phyloP scores from a whole-genome alignment of 495 filamentous ascomycete genomes.

The Hypoxylon trugodes region DNA sequence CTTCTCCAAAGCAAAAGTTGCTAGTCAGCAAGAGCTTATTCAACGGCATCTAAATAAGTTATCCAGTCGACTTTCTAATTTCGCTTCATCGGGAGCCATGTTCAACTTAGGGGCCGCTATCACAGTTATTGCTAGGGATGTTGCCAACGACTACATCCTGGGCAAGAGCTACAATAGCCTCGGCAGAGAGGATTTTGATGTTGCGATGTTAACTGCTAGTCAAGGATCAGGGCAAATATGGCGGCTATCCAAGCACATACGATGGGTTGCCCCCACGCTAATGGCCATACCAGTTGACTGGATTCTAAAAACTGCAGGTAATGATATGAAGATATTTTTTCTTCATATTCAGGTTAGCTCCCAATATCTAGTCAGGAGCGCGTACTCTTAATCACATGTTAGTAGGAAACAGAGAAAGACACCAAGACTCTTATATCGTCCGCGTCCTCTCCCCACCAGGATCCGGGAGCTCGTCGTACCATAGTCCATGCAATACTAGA shows the following conservation, averaged over 20 bases:
- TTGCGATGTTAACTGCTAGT: constrained; percentile 20
- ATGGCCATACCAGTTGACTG: constrained; percentile 34
- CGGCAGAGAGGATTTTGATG: constrained; percentile 41
- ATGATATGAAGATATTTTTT: constrained; percentile 37
- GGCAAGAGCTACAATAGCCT: constrained; percentile 42
- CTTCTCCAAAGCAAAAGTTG: constrained; percentile 44
- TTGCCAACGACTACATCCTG: constrained; percentile 42
- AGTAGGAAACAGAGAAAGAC: constrained; percentile 6
- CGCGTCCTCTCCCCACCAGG: constrained; percentile 24
- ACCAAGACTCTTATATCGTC: constrained; percentile 26
- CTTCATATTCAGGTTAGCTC: constrained; percentile 31
- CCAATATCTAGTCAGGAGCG: constrained; percentile 1
- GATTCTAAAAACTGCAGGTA: constrained; percentile 35
- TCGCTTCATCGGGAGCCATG: constrained; percentile 19
- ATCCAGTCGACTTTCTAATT: constrained; percentile 21
- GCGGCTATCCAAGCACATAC: constrained; percentile 44
- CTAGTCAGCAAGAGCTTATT: constrained; percentile 34
- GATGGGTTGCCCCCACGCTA: constrained; percentile 38
- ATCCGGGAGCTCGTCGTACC: constrained; percentile 31
- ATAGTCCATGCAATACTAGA: constrained; percentile 44
- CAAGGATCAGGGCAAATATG: constrained; percentile 38
- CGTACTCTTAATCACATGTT: constrained; percentile 8
- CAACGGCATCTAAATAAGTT: constrained; percentile 38
- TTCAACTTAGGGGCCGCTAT: constrained; percentile 46
- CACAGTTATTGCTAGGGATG: constrained; percentile 42